A percentile compares a stretch with the other conserved stretches of the same genome.
Conservation (phyloP, 345 rosid genomes). For the Arabis alpina region DNA sequence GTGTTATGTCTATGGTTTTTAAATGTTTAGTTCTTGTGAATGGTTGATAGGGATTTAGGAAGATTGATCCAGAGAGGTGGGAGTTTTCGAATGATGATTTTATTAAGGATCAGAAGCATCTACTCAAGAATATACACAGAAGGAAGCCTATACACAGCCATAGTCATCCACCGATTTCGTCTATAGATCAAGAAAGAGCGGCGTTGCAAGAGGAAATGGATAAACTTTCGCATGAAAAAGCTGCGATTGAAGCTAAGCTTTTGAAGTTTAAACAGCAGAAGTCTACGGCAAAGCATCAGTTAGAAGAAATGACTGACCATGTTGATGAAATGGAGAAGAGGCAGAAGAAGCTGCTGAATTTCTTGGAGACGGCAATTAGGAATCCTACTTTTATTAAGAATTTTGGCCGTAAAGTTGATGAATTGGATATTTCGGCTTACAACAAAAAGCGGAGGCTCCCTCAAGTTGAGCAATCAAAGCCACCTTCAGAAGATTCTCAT, state of each 20-base stretch:
- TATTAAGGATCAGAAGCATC: conserved; percentile 83
- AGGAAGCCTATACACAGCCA: conserved; percentile 96
- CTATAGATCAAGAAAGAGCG: conserved; percentile 70
- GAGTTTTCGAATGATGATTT: conserved; percentile 92
- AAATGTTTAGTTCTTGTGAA: conserved; percentile 6
- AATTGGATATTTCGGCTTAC: conserved; percentile 70
- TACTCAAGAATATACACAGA: conserved; percentile 83
- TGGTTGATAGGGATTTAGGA: conserved; percentile 77
- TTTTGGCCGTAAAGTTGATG: conserved; percentile 64
- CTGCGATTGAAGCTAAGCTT: conserved; percentile 67
- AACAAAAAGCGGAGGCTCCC: conserved; percentile 85
- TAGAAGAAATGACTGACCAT: conserved; percentile 60
- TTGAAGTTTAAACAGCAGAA: conserved; percentile 57
- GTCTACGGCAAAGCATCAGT: conserved; percentile 59
- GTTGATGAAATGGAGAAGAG: conserved; percentile 64
- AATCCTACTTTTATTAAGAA: conserved; percentile 63
- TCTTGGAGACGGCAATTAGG: conserved; percentile 61
- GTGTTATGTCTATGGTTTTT: background rate
- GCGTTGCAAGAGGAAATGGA: conserved; percentile 72
- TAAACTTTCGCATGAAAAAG: conserved; percentile 68
- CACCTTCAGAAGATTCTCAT: conserved; percentile 58
- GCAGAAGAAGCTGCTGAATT: conserved; percentile 63
- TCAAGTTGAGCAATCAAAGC: conserved; percentile 60
- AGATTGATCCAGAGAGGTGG: conserved; percentile 93
- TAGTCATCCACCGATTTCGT: conserved; percentile 62